Percentiles rank a stretch among this genome's conserved stretches.
Evolutionary conservation across 305 asterid genomes (phyloP).

Genomic region (Fraxinus sp.): DNA sequence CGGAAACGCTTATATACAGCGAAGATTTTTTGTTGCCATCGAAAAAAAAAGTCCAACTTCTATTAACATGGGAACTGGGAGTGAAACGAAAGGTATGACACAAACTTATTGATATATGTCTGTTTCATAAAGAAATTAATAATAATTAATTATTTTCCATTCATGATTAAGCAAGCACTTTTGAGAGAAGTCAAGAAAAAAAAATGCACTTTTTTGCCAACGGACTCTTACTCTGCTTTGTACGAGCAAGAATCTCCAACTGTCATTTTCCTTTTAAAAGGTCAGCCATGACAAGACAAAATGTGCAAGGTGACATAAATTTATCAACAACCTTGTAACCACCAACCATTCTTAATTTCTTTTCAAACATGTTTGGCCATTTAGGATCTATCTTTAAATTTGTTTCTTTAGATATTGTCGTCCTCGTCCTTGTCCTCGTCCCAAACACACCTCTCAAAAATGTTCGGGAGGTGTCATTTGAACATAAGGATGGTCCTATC

Average conservation of each 20-base stretch:
- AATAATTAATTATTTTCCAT: too few species aligned
- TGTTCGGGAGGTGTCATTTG: neutral
- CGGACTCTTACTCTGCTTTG: neutral
- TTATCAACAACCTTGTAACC: neutral
- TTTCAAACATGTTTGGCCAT: neutral
- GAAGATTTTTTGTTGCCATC: neutral
- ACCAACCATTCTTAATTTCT: neutral
- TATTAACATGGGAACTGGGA: neutral
- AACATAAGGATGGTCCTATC: neutral
- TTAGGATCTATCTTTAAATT: neutral
- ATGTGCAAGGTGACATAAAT: neutral
- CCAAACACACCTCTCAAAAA: neutral
- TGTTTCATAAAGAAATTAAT: neutral
- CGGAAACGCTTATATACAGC: neutral
- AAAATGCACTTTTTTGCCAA: neutral
- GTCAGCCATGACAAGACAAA: neutral
- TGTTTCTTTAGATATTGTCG: too few species aligned
- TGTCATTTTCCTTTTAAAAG: neutral
- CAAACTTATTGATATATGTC: neutral
- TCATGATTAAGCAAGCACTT: neutral
- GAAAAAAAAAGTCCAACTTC: neutral
- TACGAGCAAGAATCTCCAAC: neutral
- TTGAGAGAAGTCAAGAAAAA: neutral
- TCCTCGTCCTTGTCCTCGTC: neutral
- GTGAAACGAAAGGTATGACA: neutral